Evolutionary conservation across 768 basidiomycete species (phyloP).

Genomic region (Coprinellus micaceus): DNA sequence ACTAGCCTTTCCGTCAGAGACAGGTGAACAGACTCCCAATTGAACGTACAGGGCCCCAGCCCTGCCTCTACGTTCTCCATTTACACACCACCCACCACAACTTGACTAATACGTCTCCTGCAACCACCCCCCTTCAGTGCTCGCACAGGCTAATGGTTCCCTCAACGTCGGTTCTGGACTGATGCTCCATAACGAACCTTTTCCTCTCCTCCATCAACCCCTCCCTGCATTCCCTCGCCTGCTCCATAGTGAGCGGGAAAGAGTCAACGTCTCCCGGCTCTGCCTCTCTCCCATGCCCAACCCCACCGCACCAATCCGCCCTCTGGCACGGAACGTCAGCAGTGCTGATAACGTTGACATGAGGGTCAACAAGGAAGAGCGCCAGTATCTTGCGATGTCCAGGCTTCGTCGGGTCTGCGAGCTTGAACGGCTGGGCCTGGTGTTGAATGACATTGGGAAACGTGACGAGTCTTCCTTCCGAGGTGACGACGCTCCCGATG

Average conservation of each 20-base stretch:
- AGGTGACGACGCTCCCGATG: slow-evolving; percentile 26
- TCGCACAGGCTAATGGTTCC: background rate
- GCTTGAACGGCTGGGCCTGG: slow-evolving; percentile 30
- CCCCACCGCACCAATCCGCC: slow-evolving; percentile 24
- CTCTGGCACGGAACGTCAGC: slow-evolving; percentile 25
- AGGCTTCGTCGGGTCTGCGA: slow-evolving; percentile 31
- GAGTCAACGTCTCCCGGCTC: slow-evolving; percentile 15
- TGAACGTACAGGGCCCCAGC: too few species aligned
- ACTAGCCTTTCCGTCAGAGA: too few species aligned
- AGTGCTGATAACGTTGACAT: slow-evolving; percentile 21
- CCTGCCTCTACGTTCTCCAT: too few species aligned
- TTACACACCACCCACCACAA: too few species aligned
- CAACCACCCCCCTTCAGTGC: background rate
- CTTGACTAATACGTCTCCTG: too few species aligned
- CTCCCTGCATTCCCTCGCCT: slow-evolving; percentile 26
- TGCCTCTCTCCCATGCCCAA: background rate
- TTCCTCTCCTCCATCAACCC: slow-evolving; percentile 31
- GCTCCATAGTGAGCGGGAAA: slow-evolving; percentile 23
- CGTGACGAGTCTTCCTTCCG: slow-evolving; percentile 26
- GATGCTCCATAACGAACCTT: slow-evolving; percentile 16
- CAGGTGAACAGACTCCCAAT: too few species aligned
- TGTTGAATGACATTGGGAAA: slow-evolving; percentile 40
- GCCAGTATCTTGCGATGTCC: slow-evolving; percentile 40
- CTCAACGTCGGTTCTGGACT: background rate
- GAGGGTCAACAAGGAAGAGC: slow-evolving; percentile 36